Percentiles rank a stretch among this genome's conserved stretches.
phyloP scores from a whole-genome alignment of 2,329 filamentous ascomycete genomes.

The Trichoderma afroharzianum region DNA sequence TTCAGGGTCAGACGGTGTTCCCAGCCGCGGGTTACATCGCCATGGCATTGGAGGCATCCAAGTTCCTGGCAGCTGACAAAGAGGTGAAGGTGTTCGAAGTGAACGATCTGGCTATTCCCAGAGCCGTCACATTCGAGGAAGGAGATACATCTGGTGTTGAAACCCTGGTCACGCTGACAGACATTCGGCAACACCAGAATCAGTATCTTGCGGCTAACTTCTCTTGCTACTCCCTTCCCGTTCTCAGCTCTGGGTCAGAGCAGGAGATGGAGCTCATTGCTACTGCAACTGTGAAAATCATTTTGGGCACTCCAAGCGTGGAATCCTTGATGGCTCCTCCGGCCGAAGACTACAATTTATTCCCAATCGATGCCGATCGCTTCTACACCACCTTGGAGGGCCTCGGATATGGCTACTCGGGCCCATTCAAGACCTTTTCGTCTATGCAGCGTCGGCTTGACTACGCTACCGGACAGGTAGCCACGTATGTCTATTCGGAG shows the following conservation, averaged over 20 bases:
- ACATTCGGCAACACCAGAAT: background rate
- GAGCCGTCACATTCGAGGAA: slow-evolving; percentile 11
- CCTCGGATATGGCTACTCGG: slow-evolving; percentile 21
- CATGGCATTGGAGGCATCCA: slow-evolving; percentile 3
- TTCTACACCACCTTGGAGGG: too few species aligned
- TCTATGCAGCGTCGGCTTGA: slow-evolving; percentile 18
- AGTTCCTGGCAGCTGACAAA: background rate
- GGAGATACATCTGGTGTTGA: slow-evolving; percentile 23
- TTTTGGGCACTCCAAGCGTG: too few species aligned
- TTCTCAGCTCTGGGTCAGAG: too few species aligned
- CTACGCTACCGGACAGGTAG: slow-evolving; percentile 17
- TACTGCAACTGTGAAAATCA: too few species aligned
- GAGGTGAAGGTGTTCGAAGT: slow-evolving; percentile 1
- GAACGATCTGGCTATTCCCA: slow-evolving; percentile 3
- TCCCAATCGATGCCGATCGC: too few species aligned
- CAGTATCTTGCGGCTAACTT: too few species aligned
- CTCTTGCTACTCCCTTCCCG: too few species aligned
- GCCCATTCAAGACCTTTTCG: slow-evolving; percentile 21
- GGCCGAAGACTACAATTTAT: too few species aligned
- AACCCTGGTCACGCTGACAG: slow-evolving; percentile 22
- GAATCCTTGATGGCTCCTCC: too few species aligned
- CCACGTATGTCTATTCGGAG: background rate
- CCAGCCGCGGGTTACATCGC: slow-evolving; percentile 10
- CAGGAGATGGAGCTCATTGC: too few species aligned
- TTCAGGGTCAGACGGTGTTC: slow-evolving; percentile 3